Base-by-base conservation (phyloP, 352 stramenopile genomes). In the Pythium aristosporum region DNA sequence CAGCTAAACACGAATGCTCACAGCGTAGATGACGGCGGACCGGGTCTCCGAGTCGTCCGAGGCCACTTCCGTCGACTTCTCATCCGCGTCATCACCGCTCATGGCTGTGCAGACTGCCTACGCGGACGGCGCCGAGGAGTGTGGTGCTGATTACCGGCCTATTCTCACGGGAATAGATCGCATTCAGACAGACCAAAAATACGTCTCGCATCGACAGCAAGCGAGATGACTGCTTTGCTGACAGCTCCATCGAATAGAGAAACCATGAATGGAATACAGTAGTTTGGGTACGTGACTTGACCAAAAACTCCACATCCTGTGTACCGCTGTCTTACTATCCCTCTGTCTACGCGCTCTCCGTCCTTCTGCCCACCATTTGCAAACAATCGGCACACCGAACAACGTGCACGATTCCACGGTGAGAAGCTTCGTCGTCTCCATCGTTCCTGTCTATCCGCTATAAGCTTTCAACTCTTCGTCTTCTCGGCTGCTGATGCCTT, bases 361-460 rank as follows among this genome's bases (percentile, higher is more conserved):
- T 21, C 21, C 46, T 48, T 63, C 57, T 16, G 57, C 57, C 57
- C 46, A 63, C 57, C 57, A 56, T 25, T 63, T 63, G 44, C 44
- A 47, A 48, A 59, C 52, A 37, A 59, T 49, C 16, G 23, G 16
- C 30, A 49, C 57, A 13, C 28, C 25, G 25, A 30, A 2, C 25
- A 30, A 28, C 37, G 28, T 21, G 28, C 23, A 37, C 34, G 21
- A 30, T 52, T 46, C 20, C 43, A 23, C 49, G 15, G 11, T 32
- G 41, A n/a, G 12, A 37, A 28, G 37, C 58, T 57, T 58, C 51
- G 20, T 39, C 47, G 20, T 39, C 47, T 52, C 21, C 32, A 23
- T 58, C 39, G 39, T 46, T 48, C 56, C 47, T 65, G 57, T 65
- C 58, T 65, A 65, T 65, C 58, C 49, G 48, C 58, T 65, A 57